phyloP scores from a whole-genome alignment of 495 filamentous ascomycete species.

The Xylaria castorea region DNA sequence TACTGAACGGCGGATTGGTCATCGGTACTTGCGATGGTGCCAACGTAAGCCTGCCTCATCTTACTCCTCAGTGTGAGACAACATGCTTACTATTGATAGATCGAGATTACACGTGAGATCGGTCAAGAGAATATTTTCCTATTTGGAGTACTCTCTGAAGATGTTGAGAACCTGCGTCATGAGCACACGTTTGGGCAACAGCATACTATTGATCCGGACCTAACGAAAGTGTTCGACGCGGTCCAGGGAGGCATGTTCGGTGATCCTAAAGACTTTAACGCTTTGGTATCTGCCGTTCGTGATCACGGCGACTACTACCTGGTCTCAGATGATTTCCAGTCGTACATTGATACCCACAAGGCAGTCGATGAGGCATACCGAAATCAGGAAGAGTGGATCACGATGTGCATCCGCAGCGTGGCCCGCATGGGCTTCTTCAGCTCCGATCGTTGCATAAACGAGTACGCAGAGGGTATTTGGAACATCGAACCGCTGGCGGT shows the following conservation, averaged over 20 bases:
- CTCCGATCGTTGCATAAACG: slow-evolving; percentile 93
- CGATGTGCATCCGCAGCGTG: slow-evolving; percentile 86
- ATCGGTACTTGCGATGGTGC: slow-evolving; percentile 98
- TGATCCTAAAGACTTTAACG: slow-evolving; percentile 73
- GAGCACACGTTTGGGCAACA: slow-evolving; percentile 78
- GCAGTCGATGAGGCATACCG: slow-evolving; percentile 90
- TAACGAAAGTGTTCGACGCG: slow-evolving; percentile 79
- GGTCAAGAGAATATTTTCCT: slow-evolving; percentile 97
- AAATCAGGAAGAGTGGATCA: slow-evolving; percentile 89
- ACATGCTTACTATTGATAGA: slow-evolving; percentile 55
- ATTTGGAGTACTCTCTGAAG: slow-evolving; percentile 94
- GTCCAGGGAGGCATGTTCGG: slow-evolving; percentile 83
- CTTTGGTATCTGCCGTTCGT: slow-evolving; percentile 79
- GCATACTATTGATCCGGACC: slow-evolving; percentile 76
- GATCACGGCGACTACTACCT: slow-evolving; percentile 98
- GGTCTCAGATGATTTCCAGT: slow-evolving; percentile 94
- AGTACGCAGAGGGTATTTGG: slow-evolving; percentile 98
- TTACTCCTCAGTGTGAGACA: not conserved
- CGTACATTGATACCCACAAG: slow-evolving; percentile 86
- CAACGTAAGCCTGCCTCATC: slow-evolving; percentile 68
- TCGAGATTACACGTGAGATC: slow-evolving; percentile 97
- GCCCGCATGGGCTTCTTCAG: slow-evolving; percentile 97
- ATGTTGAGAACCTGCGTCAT: slow-evolving; percentile 96
- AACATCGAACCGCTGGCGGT: slow-evolving; percentile 79
- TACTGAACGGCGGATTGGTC: slow-evolving; percentile 93